These are phyloP conservation scores for Achlya hypogyna DNA, from an alignment of 352 stramenopile genomes.

Conservation along the genomic window DNA sequence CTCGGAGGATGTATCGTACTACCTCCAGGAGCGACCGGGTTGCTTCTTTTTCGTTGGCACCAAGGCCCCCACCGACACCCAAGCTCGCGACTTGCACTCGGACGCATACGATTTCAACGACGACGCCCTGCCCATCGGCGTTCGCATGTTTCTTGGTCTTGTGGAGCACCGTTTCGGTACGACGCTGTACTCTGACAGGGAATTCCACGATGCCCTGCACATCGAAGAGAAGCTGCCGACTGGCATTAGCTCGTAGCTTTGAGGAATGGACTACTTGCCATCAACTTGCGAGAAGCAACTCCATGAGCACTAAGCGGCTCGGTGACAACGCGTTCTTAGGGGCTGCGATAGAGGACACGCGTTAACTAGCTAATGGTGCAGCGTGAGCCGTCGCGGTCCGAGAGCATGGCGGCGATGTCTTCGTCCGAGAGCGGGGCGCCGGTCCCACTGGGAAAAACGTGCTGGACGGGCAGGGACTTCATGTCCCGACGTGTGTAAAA, in stretches of 20 bases:
- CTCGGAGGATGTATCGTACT: slow-evolving; percentile 92
- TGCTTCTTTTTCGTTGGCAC: slow-evolving; percentile 83
- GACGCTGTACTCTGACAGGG: slow-evolving; percentile 49
- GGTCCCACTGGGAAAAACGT: slow-evolving; percentile 49
- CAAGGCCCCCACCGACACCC: slow-evolving; percentile 53
- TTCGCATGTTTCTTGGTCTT: slow-evolving; percentile 66
- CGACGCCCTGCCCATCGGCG: slow-evolving; percentile 72
- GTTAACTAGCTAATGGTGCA: slow-evolving; percentile 13
- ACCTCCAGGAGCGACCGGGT: slow-evolving; percentile 65
- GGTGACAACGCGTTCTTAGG: no score
- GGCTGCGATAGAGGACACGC: no score
- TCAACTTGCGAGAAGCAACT: no score
- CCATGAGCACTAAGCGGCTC: no score
- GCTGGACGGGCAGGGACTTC: slow-evolving; percentile 47
- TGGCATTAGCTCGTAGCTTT: no score
- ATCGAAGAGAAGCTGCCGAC: background rate
- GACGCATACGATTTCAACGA: slow-evolving; percentile 81
- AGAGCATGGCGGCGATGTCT: slow-evolving; percentile 3
- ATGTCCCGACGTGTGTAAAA: slow-evolving; percentile 83
- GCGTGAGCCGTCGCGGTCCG: slow-evolving; percentile 1
- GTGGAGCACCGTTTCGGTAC: slow-evolving; percentile 58
- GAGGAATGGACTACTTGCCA: no score
- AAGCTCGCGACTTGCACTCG: slow-evolving; percentile 60
- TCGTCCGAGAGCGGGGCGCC: background rate
- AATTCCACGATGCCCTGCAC: slow-evolving; percentile 24